Percentiles rank a stretch among this genome's conserved stretches.
Evolutionary conservation across 139 green algal genomes (phyloP).

Genomic region (Haematococcus sp.): DNA sequence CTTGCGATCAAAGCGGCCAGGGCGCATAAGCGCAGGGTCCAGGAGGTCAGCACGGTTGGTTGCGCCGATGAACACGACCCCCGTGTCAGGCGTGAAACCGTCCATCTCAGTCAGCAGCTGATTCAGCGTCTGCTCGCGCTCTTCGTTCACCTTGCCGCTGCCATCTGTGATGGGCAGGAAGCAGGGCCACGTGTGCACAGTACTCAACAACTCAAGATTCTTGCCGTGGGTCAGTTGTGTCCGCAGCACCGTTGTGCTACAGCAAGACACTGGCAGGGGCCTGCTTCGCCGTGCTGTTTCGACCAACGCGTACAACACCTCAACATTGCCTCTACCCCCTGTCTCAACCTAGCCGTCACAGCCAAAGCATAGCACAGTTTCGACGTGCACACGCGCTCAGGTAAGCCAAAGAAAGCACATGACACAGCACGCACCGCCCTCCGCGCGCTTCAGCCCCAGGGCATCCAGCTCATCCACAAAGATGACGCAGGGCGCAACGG

Average conservation of each 20-base stretch:
- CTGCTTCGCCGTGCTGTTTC: too few relatives aligned
- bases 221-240: too few relatives aligned
- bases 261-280: too few relatives aligned
- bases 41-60: constrained; percentile 91
- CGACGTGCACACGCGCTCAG: too few relatives aligned
- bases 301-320: too few relatives aligned
- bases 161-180: background rate
- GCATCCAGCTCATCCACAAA: constrained; percentile 99
- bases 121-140: constrained; percentile 91
- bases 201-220: too few relatives aligned
- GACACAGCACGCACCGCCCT: constrained; percentile 55
- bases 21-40: constrained; percentile 82
- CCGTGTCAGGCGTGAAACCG: constrained; percentile 90
- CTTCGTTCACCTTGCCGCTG: constrained; percentile 51
- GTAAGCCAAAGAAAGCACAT: too few relatives aligned
- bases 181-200: too few relatives aligned
- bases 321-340: too few relatives aligned
- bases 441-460: constrained; percentile 80
- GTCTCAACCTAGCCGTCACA: too few relatives aligned
- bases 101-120: constrained; percentile 99
- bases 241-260: too few relatives aligned
- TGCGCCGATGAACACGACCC: constrained; percentile 95
- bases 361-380: too few relatives aligned
- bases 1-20: constrained; percentile 95
- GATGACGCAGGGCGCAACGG: constrained; percentile 88